Evolutionary conservation across 371 early-diverging fungal genomes (phyloP).

Genomic region (Gilbertella persicaria): DNA sequence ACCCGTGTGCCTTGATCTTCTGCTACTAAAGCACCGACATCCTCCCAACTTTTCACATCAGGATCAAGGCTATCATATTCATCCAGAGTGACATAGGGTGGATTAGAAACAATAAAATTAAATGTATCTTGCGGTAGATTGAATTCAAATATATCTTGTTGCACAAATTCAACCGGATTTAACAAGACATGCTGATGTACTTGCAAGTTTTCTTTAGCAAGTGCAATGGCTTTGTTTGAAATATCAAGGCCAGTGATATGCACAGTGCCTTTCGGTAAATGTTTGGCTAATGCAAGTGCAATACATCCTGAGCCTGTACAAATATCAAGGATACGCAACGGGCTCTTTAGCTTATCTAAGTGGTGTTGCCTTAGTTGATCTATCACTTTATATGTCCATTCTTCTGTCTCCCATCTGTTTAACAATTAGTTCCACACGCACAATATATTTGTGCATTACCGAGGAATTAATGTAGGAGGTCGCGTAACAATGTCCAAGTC

Average conservation of each 20-base stretch:
- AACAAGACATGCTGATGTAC: slow-evolving; percentile 6
- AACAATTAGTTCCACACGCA: background rate
- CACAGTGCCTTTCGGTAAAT: slow-evolving; percentile 42
- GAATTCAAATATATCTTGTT: slow-evolving; percentile 50
- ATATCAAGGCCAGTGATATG: slow-evolving; percentile 48
- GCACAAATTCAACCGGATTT: slow-evolving; percentile 36
- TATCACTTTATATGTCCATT: slow-evolving; percentile 74
- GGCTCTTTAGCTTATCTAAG: slow-evolving; percentile 5
- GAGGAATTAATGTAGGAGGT: slow-evolving; percentile 83
- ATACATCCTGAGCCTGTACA: slow-evolving; percentile 93
- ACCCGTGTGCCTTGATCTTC: slow-evolving; percentile 67
- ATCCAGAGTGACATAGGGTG: slow-evolving; percentile 83
- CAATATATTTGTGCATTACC: slow-evolving; percentile 39
- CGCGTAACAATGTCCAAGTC: slow-evolving; percentile 71
- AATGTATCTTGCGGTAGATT: slow-evolving; percentile 4
- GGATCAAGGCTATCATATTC: slow-evolving; percentile 71
- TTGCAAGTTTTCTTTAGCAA: slow-evolving; percentile 52
- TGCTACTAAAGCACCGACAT: slow-evolving; percentile 79
- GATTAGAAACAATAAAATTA: slow-evolving; percentile 84
- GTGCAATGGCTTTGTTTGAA: slow-evolving; percentile 42
- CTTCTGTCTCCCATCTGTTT: slow-evolving; percentile 89
- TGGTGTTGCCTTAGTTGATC: slow-evolving; percentile 32
- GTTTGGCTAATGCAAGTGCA: slow-evolving; percentile 71
- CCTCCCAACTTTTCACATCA: slow-evolving; percentile 87
- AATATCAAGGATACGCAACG: slow-evolving; percentile 77